phyloP scores from a whole-genome alignment of 2,329 filamentous ascomycete genomes.

The Periconia macrospinosa region DNA sequence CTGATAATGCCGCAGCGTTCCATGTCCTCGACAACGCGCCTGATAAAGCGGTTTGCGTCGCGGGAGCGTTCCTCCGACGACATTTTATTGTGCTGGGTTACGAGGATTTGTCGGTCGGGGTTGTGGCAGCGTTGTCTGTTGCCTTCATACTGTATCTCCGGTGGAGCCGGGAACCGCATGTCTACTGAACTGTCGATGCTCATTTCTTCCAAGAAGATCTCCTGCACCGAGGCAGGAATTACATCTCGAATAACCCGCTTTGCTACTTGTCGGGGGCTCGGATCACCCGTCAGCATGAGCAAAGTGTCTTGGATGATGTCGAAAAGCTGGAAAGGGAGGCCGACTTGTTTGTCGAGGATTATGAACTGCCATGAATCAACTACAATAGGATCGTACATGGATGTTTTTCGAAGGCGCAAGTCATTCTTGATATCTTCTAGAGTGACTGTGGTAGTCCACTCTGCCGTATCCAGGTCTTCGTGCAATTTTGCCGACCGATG shows the following conservation, averaged over 20 bases:
- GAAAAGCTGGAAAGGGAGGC: constrained; percentile 25
- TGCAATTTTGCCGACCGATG: constrained; percentile 13
- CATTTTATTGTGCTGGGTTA: constrained; percentile 9
- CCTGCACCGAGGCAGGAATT: constrained; percentile 24
- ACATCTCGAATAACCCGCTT: constrained; percentile 27
- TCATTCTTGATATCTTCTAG: constrained; percentile 34
- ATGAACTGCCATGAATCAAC: constrained; percentile 38
- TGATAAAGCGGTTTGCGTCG: constrained; percentile 28
- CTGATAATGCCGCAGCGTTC: constrained; percentile 28
- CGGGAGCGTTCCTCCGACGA: constrained; percentile 6
- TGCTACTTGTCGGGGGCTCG: constrained; percentile 20
- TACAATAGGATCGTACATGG: constrained; percentile 33
- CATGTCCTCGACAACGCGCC: constrained; percentile 27
- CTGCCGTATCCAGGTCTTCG: constrained; percentile 14
- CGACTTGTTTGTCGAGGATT: constrained; percentile 30
- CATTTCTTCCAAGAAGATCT: constrained; percentile 24
- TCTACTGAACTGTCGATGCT: constrained; percentile 17
- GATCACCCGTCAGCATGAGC: constrained; percentile 26
- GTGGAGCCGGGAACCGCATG: constrained; percentile 18
- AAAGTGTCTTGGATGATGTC: constrained; percentile 31
- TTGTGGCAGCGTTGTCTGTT: constrained; percentile 23
- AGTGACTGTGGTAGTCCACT: constrained; percentile 20
- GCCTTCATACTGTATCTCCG: constrained; percentile 28
- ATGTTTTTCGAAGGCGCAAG: constrained; percentile 21
- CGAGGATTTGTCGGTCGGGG: constrained; percentile 15